Conservation (phyloP, 176 grass and related monocot species). For the Oryza longistaminata region DNA sequence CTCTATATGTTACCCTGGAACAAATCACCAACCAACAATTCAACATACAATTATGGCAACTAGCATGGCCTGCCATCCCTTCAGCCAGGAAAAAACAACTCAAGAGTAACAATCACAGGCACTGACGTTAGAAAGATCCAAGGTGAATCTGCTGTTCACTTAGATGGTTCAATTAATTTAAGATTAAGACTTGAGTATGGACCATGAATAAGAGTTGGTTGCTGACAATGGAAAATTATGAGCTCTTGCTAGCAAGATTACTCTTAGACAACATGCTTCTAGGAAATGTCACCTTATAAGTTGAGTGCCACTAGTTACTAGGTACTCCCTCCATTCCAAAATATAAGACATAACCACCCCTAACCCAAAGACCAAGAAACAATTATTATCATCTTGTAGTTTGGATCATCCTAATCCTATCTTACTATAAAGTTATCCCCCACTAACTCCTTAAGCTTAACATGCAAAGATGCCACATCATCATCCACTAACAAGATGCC, state of each 20-base stretch:
- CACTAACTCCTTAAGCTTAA: too few relatives aligned
- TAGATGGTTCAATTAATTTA: not conserved
- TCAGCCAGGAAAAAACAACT: not conserved
- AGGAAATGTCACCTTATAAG: not conserved
- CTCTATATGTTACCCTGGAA: not conserved
- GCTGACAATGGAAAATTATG: constrained; percentile 2
- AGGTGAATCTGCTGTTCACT: not conserved
- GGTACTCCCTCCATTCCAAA: not conserved
- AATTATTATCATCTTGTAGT: too few relatives aligned
- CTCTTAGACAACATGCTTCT: not conserved
- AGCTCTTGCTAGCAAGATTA: not conserved
- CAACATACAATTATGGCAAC: not conserved
- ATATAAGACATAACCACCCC: too few relatives aligned
- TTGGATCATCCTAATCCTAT: too few relatives aligned
- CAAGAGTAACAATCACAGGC: not conserved
- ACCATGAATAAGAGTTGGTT: not conserved
- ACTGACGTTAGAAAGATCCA: not conserved
- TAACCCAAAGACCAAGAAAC: too few relatives aligned
- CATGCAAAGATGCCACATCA: too few relatives aligned
- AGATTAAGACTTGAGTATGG: not conserved
- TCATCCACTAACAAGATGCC: too few relatives aligned
- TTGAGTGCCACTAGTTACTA: not conserved
- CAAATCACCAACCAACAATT: not conserved
- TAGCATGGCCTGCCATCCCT: not conserved
- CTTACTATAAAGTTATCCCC: too few relatives aligned